phyloP scores from a whole-genome alignment of 495 filamentous ascomycete genomes.

The Pyronema omphalodes region DNA sequence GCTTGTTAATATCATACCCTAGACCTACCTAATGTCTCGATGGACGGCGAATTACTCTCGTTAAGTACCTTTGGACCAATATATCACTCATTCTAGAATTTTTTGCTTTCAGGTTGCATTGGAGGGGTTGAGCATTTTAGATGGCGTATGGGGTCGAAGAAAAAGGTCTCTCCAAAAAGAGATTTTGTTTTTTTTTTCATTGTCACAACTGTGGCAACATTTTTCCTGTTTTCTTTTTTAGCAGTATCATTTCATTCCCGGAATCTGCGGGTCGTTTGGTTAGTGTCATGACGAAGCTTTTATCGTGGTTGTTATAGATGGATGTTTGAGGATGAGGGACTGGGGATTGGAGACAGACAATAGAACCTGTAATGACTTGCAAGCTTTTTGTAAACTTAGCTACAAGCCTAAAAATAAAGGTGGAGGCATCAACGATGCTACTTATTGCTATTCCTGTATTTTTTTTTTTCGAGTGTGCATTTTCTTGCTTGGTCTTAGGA shows the following conservation, averaged over 20 bases:
- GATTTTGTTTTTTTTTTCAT: slow-evolving; percentile 2
- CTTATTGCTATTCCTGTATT: too few species aligned
- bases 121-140: neutral
- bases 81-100: neutral
- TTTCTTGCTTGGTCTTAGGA: too few species aligned
- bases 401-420: too few species aligned
- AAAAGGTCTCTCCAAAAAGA: slow-evolving; percentile 5
- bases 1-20: slow-evolving; percentile 2
- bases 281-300: slow-evolving; percentile 1
- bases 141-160: slow-evolving; percentile 1
- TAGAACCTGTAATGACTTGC: neutral
- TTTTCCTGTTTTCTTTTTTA: slow-evolving; percentile 3
- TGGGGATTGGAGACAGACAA: neutral
- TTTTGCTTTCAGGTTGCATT: slow-evolving; percentile 5
- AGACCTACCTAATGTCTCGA: neutral
- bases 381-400: neutral
- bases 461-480: too few species aligned
- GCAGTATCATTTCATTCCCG: slow-evolving; percentile 7
- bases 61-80: slow-evolving; percentile 3
- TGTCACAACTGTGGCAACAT: neutral
- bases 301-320: neutral
- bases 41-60: neutral
- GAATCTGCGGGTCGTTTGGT: slow-evolving; percentile 6
- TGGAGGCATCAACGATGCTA: too few species aligned
- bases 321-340: neutral